phyloP scores from a whole-genome alignment of 2,329 filamentous ascomycete genomes.

The Tolypocladium tropicale region DNA sequence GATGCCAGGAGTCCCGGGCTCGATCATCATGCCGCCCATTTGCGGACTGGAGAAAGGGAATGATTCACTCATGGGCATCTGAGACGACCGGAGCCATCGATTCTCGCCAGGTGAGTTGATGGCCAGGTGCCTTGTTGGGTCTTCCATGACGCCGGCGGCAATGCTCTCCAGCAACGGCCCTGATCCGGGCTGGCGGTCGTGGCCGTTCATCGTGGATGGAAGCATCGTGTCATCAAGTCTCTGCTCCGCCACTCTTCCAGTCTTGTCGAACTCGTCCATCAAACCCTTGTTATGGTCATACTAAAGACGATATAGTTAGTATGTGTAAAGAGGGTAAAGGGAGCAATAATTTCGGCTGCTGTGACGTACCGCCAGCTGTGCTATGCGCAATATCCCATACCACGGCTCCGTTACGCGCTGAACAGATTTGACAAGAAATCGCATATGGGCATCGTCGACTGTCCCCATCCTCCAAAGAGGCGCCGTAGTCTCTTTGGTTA shows the following conservation, averaged over 20 bases:
- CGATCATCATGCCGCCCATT: slow-evolving; percentile 6
- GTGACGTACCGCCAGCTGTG: slow-evolving; percentile 15
- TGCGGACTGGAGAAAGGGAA: not conserved
- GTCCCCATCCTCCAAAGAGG: slow-evolving; percentile 22
- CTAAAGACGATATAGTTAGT: slow-evolving; percentile 8
- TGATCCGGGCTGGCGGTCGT: slow-evolving; percentile 12
- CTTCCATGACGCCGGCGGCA: slow-evolving; percentile 10
- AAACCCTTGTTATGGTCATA: slow-evolving; percentile 18
- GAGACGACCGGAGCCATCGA: slow-evolving; percentile 4
- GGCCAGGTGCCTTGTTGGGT: slow-evolving; percentile 1
- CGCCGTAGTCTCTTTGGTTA: slow-evolving; percentile 24
- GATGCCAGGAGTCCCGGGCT: slow-evolving; percentile 14
- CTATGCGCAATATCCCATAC: slow-evolving; percentile 16
- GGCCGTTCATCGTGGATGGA: slow-evolving; percentile 5
- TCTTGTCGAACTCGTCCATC: slow-evolving; percentile 20
- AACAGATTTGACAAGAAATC: slow-evolving; percentile 20
- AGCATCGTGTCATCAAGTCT: slow-evolving; percentile 4
- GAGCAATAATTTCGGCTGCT: no score
- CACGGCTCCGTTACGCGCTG: slow-evolving; percentile 23
- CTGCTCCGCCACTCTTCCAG: slow-evolving; percentile 16
- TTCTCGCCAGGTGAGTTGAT: not conserved
- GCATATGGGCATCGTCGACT: slow-evolving; percentile 20
- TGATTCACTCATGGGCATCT: slow-evolving; percentile 1
- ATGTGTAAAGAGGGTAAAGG: not conserved
- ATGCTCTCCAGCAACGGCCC: slow-evolving; percentile 16